These are phyloP conservation scores for Talaromyces ruber DNA, from an alignment of 495 filamentous ascomycete species.

Conservation along the genomic window DNA sequence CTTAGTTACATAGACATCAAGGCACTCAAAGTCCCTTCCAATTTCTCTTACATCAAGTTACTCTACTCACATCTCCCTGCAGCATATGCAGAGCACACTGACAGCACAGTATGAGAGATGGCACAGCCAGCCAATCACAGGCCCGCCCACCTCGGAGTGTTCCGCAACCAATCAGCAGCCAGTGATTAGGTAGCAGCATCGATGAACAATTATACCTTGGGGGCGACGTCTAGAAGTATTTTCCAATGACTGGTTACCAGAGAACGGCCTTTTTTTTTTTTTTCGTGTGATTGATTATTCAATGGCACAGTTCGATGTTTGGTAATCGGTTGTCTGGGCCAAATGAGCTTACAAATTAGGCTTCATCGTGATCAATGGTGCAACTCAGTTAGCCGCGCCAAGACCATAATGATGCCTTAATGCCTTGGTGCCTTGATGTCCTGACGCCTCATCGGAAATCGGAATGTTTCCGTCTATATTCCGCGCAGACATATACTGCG, in stretches of 20 bases:
- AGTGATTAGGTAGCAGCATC: background rate
- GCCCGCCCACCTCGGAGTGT: background rate
- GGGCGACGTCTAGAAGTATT: background rate
- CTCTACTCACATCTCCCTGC: no score
- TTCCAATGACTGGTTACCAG: background rate
- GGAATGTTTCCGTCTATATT: background rate
- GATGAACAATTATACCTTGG: background rate
- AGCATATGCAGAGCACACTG: no score
- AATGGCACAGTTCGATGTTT: no score
- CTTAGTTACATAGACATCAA: no score
- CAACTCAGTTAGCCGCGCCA: background rate
- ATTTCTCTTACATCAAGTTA: no score
- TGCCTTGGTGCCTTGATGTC: background rate
- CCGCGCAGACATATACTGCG: background rate
- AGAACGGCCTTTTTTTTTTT: background rate
- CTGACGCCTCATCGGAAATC: background rate
- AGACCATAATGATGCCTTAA: background rate
- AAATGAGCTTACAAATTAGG: background rate
- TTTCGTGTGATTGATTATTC: background rate
- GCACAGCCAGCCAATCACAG: background rate
- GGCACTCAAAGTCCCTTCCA: no score
- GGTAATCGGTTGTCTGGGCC: background rate
- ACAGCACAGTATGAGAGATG: background rate
- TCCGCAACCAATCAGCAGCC: background rate
- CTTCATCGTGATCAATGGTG: background rate